A percentile compares a stretch with the other conserved stretches of the same genome.
Conservation (phyloP, 768 basidiomycete species). For the Termitomyces sp. region DNA sequence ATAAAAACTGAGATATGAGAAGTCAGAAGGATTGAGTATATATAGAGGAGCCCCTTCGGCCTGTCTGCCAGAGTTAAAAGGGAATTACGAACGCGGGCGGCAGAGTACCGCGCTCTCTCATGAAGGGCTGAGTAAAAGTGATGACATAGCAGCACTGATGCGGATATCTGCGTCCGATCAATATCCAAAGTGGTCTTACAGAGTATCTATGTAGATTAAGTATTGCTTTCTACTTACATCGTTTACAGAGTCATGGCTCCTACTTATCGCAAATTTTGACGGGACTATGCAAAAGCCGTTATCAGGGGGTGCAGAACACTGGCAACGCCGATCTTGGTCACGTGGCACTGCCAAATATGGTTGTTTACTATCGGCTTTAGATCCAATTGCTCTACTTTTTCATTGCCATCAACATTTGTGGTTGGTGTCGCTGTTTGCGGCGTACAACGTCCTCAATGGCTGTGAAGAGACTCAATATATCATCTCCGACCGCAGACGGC, state of each 20-base stretch:
- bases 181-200: no score
- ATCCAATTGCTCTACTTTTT: not conserved
- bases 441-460: not conserved
- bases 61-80: not conserved
- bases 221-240: no score
- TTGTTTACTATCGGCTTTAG: not conserved
- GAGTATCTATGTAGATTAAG: no score
- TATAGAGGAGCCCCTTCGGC: no score
- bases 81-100: not conserved
- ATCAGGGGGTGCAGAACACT: no score
- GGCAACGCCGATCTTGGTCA: no score
- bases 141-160: not conserved
- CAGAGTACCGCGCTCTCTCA: not conserved
- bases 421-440: not conserved
- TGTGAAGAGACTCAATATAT: slow-evolving; percentile 18
- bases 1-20: no score
- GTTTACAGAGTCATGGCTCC: no score
- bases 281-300: no score
- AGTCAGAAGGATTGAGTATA: not conserved
- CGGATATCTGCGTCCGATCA: no score
- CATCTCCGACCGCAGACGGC: slow-evolving; percentile 8
- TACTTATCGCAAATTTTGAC: no score
- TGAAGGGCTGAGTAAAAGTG: not conserved
- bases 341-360: not conserved
- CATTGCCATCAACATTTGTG: not conserved